Base-by-base conservation (phyloP, 345 rosid species). In the Brassica rapa region DNA sequence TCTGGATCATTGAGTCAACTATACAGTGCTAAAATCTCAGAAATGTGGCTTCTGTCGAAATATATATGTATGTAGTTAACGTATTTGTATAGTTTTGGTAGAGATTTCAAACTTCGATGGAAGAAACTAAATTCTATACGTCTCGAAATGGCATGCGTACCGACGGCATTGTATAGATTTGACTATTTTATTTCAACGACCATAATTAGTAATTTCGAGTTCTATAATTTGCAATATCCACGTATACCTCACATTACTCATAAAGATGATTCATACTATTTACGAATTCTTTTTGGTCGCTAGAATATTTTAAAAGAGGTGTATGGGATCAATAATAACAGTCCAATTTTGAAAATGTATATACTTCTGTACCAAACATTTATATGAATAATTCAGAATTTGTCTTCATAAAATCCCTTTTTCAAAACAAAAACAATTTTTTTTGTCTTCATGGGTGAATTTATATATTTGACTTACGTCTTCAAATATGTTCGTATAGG, bases 91-190 rank as follows among this genome's bases (percentile, higher is more conserved):
- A 23, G 37, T 62, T 65, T 39, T n/a, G 72, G 62, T 61, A 49
- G 62, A 69, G 75, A 66, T 57, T 6, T 66, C 27, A 78, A 59
- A 29, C 19, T 57, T 9, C 11, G 39, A 69, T 60, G 46, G 70
- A 73, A 30, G 82, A 67, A 66, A 79, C 74, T 79, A 61, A 68
- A n/a, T 46, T 73, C 74, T 49, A 60, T 67, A 79, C 82, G 74
- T 79, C 74, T 79, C 57, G 56, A 67, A 79, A 79, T 79, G 55
- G 78, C 68, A 73, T 79, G 77, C 73, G 69, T 46, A 66, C 71
- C 76, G 66, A 65, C 56, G 43, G 46, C 43, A 65, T 25, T 65
- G n/a, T 62, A 1, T 21, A 15, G 16, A 61, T 73, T 49, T 60
- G 19, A 56, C 56, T 32, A 27, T 49, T 41, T 51, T 72, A 2